Conservation (phyloP, 2,329 filamentous ascomycete species). For the Metarhizium rileyi region DNA sequence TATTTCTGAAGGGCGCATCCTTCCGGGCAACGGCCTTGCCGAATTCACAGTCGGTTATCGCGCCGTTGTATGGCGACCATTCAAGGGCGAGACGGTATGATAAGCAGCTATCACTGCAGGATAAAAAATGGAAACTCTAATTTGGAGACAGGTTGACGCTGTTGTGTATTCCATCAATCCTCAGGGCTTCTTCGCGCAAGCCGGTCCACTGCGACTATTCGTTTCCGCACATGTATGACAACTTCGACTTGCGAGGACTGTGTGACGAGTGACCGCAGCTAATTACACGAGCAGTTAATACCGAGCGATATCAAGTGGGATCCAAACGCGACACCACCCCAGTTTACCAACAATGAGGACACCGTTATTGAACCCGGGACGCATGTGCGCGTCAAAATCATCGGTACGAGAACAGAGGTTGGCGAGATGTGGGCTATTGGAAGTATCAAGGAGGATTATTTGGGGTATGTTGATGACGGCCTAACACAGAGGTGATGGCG, state of each 20-base stretch:
- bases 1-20: slow-evolving; percentile 84
- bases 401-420: slow-evolving; percentile 87
- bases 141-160: slow-evolving; percentile 66
- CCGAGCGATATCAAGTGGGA: slow-evolving; percentile 89
- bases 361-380: slow-evolving; percentile 90
- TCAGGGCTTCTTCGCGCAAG: slow-evolving; percentile 82
- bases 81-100: slow-evolving; percentile 92
- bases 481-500: neutral
- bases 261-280: neutral
- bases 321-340: slow-evolving; percentile 89
- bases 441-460: slow-evolving; percentile 82
- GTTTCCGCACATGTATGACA: slow-evolving; percentile 68
- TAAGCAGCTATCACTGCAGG: slow-evolving; percentile 9
- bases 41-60: slow-evolving; percentile 94
- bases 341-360: slow-evolving; percentile 92
- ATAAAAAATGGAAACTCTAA: slow-evolving; percentile 18
- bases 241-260: neutral
- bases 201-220: slow-evolving; percentile 69
- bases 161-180: slow-evolving; percentile 86
- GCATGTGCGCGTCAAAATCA: slow-evolving; percentile 87
- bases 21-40: slow-evolving; percentile 83
- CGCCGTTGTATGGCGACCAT: slow-evolving; percentile 94
- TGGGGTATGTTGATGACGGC: slow-evolving; percentile 39
- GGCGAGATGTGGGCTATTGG: slow-evolving; percentile 95
- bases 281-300: slow-evolving; percentile 54